These are phyloP conservation scores for Pyrus communis DNA, from an alignment of 306 rosid genomes.

Conservation along the genomic window DNA sequence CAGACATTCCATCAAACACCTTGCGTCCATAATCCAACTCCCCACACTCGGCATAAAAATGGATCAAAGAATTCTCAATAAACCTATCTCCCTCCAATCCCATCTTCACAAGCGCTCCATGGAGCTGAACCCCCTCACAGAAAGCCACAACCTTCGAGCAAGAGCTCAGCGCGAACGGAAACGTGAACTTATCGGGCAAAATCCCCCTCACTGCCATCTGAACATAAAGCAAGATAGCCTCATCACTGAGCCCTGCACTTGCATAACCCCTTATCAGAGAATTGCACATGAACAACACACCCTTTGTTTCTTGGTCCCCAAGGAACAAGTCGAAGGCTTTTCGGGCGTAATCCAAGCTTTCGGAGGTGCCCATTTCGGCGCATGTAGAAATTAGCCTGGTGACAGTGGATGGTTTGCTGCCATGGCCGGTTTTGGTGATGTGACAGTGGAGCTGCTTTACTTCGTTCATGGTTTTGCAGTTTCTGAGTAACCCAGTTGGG, in stretches of 20 bases:
- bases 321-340: constrained; percentile 29
- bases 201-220: constrained; percentile 41
- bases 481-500: constrained; percentile 21
- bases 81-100: constrained; percentile 56
- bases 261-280: constrained; percentile 61
- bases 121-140: constrained; percentile 57
- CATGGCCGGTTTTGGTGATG: constrained; percentile 46
- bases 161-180: constrained; percentile 55
- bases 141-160: constrained; percentile 50
- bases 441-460: constrained; percentile 50
- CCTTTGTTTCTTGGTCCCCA: constrained; percentile 10
- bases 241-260: constrained; percentile 38
- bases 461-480: constrained; percentile 51
- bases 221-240: constrained; percentile 43
- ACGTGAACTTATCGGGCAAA: constrained; percentile 63
- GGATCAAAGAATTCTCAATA: constrained; percentile 56
- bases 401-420: constrained; percentile 18
- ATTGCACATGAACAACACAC: constrained; percentile 43
- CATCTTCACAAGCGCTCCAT: constrained; percentile 49
- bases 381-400: constrained; percentile 41
- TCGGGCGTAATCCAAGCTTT: constrained; percentile 49
- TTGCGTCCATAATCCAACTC: constrained; percentile 29
- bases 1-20: background rate
- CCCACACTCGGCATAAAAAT: constrained; percentile 50
- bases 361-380: constrained; percentile 43